Evolutionary conservation across 257 asterid genomes (phyloP).

Genomic region (Osmanthus fragrans): DNA sequence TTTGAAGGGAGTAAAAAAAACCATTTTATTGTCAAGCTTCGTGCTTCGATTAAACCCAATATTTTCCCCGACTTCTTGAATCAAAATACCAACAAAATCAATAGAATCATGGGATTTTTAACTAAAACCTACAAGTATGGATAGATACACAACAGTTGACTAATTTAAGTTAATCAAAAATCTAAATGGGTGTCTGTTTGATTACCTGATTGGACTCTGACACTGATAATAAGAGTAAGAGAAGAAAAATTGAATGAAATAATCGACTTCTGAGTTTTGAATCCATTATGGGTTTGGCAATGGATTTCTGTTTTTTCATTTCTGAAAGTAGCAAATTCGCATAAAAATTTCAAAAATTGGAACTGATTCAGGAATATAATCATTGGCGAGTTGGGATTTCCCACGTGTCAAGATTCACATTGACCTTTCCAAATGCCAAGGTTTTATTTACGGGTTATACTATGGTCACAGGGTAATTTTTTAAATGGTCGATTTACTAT

Average conservation of each 20-base stretch:
- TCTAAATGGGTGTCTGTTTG: neutral
- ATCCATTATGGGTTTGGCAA: conserved; percentile 17
- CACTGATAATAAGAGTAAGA: conserved; percentile 30
- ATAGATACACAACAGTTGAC: neutral
- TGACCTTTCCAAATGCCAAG: too few relatives aligned
- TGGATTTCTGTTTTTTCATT: neutral
- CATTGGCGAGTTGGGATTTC: too few relatives aligned
- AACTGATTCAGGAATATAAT: too few relatives aligned
- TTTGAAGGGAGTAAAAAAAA: neutral
- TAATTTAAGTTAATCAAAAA: conserved; percentile 5
- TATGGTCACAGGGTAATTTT: too few relatives aligned
- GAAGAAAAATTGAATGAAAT: neutral
- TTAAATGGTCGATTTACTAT: too few relatives aligned
- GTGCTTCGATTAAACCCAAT: neutral
- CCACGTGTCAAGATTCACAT: too few relatives aligned
- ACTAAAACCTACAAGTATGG: neutral
- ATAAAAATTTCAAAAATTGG: too few relatives aligned
- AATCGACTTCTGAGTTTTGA: conserved; percentile 8
- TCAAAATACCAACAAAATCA: conserved; percentile 5
- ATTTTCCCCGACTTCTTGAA: neutral
- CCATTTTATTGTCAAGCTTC: neutral
- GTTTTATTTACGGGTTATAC: too few relatives aligned
- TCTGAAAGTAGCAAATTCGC: too few relatives aligned
- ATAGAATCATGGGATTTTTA: neutral
- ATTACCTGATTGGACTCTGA: conserved; percentile 42